Evolutionary conservation across 257 asterid genomes (phyloP).

Genomic region (Mentha longifolia): DNA sequence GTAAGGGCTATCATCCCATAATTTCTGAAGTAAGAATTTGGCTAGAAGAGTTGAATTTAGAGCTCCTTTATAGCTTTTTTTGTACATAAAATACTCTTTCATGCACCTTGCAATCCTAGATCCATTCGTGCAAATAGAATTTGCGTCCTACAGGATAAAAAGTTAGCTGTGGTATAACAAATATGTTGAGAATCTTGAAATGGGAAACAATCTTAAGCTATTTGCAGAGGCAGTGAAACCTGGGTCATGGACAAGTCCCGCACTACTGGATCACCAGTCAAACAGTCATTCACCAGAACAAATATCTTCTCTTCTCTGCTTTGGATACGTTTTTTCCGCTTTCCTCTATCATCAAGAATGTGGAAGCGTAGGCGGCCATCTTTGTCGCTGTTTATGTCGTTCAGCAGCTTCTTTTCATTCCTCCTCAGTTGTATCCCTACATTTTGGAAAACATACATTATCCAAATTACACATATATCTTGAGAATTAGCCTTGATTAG

Average conservation of each 20-base stretch:
- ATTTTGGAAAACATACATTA: conserved; percentile 38
- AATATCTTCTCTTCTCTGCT: conserved; percentile 94
- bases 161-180: conserved; percentile 19
- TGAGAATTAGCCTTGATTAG: conserved; percentile 26
- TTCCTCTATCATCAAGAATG: conserved; percentile 81
- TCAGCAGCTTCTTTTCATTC: conserved; percentile 88
- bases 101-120: conserved; percentile 93
- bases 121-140: conserved; percentile 87
- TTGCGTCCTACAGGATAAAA: conserved; percentile 63
- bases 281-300: conserved; percentile 89
- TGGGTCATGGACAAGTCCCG: conserved; percentile 93
- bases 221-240: conserved; percentile 52
- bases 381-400: conserved; percentile 85
- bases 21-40: conserved; percentile 82
- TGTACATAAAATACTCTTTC: conserved; percentile 85
- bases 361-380: conserved; percentile 93
- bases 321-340: conserved; percentile 87
- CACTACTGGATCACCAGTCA: conserved; percentile 89
- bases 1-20: conserved; percentile 95
- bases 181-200: conserved; percentile 21
- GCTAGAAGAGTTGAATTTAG: conserved; percentile 70
- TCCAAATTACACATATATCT: conserved; percentile 23
- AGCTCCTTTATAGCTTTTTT: conserved; percentile 83
- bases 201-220: conserved; percentile 26
- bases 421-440: conserved; percentile 99